A percentile compares a stretch with the other conserved stretches of the same genome.
These are phyloP conservation scores for Xylaria grammica DNA, from an alignment of 495 filamentous ascomycete genomes.

Conservation along the genomic window DNA sequence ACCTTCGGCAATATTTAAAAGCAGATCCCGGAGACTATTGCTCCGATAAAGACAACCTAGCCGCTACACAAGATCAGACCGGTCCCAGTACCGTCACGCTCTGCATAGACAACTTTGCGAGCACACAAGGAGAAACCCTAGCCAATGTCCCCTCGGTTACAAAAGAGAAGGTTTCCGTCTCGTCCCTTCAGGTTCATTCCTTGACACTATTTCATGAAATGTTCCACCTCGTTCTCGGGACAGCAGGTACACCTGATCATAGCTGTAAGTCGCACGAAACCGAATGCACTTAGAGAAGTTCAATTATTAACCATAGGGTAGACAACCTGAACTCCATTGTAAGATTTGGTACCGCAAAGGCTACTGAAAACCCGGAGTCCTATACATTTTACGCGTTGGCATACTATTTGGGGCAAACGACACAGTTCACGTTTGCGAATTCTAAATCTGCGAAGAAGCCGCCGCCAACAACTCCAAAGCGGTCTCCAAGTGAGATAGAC, in stretches of 20 bases:
- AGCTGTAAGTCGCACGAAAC: background rate
- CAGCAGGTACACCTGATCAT: background rate
- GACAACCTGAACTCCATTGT: slow-evolving; percentile 10
- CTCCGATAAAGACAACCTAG: background rate
- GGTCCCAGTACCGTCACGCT: slow-evolving; percentile 10
- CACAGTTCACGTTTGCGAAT: slow-evolving; percentile 11
- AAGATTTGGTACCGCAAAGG: slow-evolving; percentile 2
- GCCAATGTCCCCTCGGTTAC: slow-evolving; percentile 6
- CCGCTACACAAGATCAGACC: slow-evolving; percentile 13
- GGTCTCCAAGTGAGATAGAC: background rate
- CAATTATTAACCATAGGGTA: background rate
- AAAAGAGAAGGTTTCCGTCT: slow-evolving; percentile 1
- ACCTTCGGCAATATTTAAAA: slow-evolving; percentile 4
- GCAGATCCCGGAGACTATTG: slow-evolving; percentile 8
- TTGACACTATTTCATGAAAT: slow-evolving; percentile 18
- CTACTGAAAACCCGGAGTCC: slow-evolving; percentile 7
- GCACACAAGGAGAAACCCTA: background rate
- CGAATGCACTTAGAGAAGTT: background rate
- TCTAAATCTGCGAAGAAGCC: slow-evolving; percentile 13
- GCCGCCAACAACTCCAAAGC: background rate
- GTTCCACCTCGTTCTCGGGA: slow-evolving; percentile 7
- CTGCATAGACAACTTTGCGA: slow-evolving; percentile 3
- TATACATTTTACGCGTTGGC: slow-evolving; percentile 12
- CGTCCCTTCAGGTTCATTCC: slow-evolving; percentile 14
- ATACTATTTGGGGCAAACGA: slow-evolving; percentile 13